Percentiles rank a stretch among this genome's conserved stretches.
phyloP scores from a whole-genome alignment of 1,284 basidiomycete species.

The Austroboletus novae-zelandiae region DNA sequence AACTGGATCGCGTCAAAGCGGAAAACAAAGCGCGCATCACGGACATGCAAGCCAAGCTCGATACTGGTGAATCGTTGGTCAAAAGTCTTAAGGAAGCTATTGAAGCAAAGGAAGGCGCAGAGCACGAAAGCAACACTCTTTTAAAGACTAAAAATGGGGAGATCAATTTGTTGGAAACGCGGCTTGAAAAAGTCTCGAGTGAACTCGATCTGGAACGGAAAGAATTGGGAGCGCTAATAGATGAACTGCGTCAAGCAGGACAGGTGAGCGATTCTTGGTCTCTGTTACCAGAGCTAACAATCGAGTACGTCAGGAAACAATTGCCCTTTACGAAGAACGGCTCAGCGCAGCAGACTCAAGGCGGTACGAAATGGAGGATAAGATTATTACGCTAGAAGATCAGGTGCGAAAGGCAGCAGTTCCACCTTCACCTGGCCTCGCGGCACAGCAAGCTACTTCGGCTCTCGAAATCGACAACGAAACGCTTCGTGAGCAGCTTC shows the following conservation, averaged over 20 bases:
- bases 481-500: conserved; percentile 81
- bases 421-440: conserved; percentile 39
- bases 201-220: conserved; percentile 66
- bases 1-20: conserved; percentile 43
- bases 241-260: conserved; percentile 80
- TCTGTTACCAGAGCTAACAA: conserved; percentile 4
- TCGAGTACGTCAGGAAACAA: conserved; percentile 66
- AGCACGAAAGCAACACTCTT: conserved; percentile 49
- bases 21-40: conserved; percentile 47
- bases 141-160: conserved; percentile 56
- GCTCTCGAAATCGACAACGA: conserved; percentile 93
- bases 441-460: conserved; percentile 45
- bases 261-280: conserved; percentile 49
- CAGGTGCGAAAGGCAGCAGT: conserved; percentile 37
- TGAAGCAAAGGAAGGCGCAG: conserved; percentile 50
- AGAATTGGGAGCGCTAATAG: conserved; percentile 69
- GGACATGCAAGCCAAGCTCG: conserved; percentile 49
- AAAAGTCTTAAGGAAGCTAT: conserved; percentile 51
- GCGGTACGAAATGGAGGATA: conserved; percentile 78
- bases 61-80: conserved; percentile 44
- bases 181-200: conserved; percentile 45
- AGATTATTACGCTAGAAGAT: conserved; percentile 63
- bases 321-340: conserved; percentile 88
- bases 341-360: conserved; percentile 67
- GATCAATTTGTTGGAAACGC: conserved; percentile 50